Base-by-base conservation (phyloP, 257 asterid genomes). In the Marsdenia floribunda region DNA sequence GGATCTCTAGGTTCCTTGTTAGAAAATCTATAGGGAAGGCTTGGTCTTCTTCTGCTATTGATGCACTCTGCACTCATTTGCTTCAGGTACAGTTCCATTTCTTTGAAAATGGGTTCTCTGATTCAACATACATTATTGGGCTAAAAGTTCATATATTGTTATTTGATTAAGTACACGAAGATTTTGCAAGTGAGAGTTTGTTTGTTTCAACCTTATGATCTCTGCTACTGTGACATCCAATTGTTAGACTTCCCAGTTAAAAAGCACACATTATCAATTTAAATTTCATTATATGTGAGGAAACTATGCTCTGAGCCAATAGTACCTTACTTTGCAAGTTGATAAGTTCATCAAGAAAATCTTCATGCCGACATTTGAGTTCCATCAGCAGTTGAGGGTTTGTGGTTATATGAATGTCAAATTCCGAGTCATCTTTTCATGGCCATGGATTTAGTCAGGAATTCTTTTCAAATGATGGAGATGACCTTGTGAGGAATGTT, bases 21-120 rank as follows among this genome's bases (percentile, higher is more conserved):
- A 89, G 83, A 78, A 79, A 63, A 55, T 79, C 87, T 35, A 53
- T 92, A 0, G 99, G 91, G 61, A 87, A 86, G 70, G 78, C 84
- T 54, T 94, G 97, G 96, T 89, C 96, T 61, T 76, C 92, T 77
- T 65, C 87, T 58, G 92, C 97, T 14, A 80, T 87, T 73, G 92
- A 88, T 50, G 86, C 84, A 78, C 74, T 94, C 37, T 80, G 88
- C 81, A 78, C 87, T 47, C 88, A 83, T 79, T 85, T 89, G 67
- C 86, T 94, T 76, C 84, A 88, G 97, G 99, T 94, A 73, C 61
- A 71, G 29, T 35, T 80, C 71, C 70, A 10, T 74, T 68, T 70
- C 70, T 21, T 11, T 35, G 29, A 18, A 40, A 63, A 74, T 3
- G 38, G 49, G 61, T 42, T 55, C 21, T 50, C 21, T 21, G 16